Percentiles rank a stretch among this genome's conserved stretches.
These are phyloP conservation scores for Evernia prunastri DNA, from an alignment of 495 filamentous ascomycete species.

Conservation along the genomic window DNA sequence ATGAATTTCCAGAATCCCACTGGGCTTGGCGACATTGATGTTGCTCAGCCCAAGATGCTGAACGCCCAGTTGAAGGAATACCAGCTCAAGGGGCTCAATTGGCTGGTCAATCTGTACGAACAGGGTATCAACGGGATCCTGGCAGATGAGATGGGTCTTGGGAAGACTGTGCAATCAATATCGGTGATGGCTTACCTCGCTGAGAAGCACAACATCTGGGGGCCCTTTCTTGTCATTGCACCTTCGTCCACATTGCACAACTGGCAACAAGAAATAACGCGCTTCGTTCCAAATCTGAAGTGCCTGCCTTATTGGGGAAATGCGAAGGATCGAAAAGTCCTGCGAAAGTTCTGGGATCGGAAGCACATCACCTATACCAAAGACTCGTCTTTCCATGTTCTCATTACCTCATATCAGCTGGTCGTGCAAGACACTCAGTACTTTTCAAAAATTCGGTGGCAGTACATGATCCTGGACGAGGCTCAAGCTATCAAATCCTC, in stretches of 20 bases:
- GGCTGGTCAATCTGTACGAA: slow-evolving; percentile 98
- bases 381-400: slow-evolving; percentile 88
- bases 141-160: slow-evolving; percentile 98
- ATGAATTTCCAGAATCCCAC: slow-evolving; percentile 99
- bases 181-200: slow-evolving; percentile 99
- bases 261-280: slow-evolving; percentile 96
- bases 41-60: slow-evolving; percentile 91
- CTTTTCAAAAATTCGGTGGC: slow-evolving; percentile 98
- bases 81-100: slow-evolving; percentile 96
- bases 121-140: slow-evolving; percentile 99
- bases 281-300: slow-evolving; percentile 89
- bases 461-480: slow-evolving; percentile 99
- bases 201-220: slow-evolving; percentile 96
- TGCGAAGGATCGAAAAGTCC: slow-evolving; percentile 87
- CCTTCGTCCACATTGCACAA: slow-evolving; percentile 96
- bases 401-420: slow-evolving; percentile 94
- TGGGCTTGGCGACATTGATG: slow-evolving; percentile 84
- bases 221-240: slow-evolving; percentile 93
- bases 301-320: slow-evolving; percentile 96
- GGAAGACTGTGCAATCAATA: slow-evolving; percentile 97
- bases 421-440: slow-evolving; percentile 93
- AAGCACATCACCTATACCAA: slow-evolving; percentile 92
- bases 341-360: slow-evolving; percentile 98
- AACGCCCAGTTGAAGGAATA: slow-evolving; percentile 95
- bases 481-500: slow-evolving; percentile 99